Evolutionary conservation across 306 rosid genomes (phyloP).

Genomic region (Hippophae tibetana): DNA sequence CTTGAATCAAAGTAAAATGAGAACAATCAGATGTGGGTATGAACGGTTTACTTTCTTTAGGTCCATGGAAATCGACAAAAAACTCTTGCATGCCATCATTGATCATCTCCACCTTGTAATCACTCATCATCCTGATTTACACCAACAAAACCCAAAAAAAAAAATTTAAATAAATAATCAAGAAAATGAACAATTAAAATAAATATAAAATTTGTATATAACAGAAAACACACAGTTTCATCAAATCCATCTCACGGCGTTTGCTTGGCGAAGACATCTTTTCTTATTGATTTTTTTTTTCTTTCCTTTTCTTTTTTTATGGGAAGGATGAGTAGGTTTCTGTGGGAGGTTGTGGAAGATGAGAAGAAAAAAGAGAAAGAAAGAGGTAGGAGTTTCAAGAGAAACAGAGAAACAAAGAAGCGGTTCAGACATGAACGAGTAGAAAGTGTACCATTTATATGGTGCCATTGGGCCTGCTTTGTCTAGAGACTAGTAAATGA

Average conservation of each 20-base stretch:
- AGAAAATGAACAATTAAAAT: neutral
- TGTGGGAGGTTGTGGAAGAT: conserved; percentile 16
- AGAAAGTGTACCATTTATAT: neutral
- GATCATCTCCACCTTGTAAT: no score
- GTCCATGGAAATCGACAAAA: conserved; percentile 70
- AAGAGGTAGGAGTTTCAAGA: conserved; percentile 13
- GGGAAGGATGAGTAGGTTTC: neutral
- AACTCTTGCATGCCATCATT: no score
- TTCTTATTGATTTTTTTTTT: neutral
- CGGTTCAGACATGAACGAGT: conserved; percentile 15
- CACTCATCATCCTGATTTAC: conserved; percentile 16
- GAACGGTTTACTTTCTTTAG: conserved; percentile 55
- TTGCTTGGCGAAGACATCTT: conserved; percentile 82
- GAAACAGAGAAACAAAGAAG: conserved; percentile 7
- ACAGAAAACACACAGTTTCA: conserved; percentile 54
- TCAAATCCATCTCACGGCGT: conserved; percentile 88
- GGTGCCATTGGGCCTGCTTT: neutral
- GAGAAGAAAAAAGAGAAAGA: conserved; percentile 1
- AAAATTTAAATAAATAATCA: neutral
- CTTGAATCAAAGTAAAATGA: neutral
- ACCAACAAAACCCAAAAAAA: conserved; percentile 14
- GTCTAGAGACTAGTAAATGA: neutral
- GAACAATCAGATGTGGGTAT: conserved; percentile 18
- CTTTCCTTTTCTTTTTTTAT: neutral
- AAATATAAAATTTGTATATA: neutral